phyloP scores from a whole-genome alignment of 2,329 filamentous ascomycete genomes.

The Xylariales sp. region DNA sequence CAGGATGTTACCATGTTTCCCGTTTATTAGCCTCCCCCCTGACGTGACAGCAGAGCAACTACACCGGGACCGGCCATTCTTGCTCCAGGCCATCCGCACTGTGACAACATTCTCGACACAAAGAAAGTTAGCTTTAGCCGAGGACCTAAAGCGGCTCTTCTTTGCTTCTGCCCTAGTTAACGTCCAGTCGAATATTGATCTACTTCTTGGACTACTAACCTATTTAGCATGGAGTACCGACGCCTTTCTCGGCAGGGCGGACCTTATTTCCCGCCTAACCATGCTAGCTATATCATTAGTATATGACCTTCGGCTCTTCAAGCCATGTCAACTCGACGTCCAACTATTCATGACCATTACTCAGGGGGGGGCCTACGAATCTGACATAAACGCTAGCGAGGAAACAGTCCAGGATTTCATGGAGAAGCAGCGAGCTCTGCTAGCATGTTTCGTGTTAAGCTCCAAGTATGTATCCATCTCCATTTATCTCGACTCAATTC shows the following conservation, averaged over 20 bases:
- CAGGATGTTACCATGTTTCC: slow-evolving; percentile 52
- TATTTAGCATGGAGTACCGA: slow-evolving; percentile 55
- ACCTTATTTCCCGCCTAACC: slow-evolving; percentile 52
- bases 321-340: slow-evolving; percentile 47
- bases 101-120: slow-evolving; percentile 50
- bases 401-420: slow-evolving; percentile 40
- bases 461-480: slow-evolving; percentile 37
- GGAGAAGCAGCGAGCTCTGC: slow-evolving; percentile 47
- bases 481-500: background rate
- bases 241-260: slow-evolving; percentile 48
- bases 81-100: slow-evolving; percentile 52
- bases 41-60: slow-evolving; percentile 48
- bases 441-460: slow-evolving; percentile 49
- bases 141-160: slow-evolving; percentile 50
- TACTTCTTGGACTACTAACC: slow-evolving; percentile 52
- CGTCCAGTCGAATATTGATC: slow-evolving; percentile 49
- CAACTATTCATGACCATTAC: slow-evolving; percentile 48
- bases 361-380: slow-evolving; percentile 45
- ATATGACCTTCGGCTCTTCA: slow-evolving; percentile 52
- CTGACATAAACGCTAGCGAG: slow-evolving; percentile 28
- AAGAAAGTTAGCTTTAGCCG: slow-evolving; percentile 43
- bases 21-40: slow-evolving; percentile 50
- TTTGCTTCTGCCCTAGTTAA: slow-evolving; percentile 47
- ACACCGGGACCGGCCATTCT: slow-evolving; percentile 48
- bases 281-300: slow-evolving; percentile 53